Percentiles rank a stretch among this genome's conserved stretches.
Conservation (phyloP, 805 yeast species). For the Nakazawaea peltata region DNA sequence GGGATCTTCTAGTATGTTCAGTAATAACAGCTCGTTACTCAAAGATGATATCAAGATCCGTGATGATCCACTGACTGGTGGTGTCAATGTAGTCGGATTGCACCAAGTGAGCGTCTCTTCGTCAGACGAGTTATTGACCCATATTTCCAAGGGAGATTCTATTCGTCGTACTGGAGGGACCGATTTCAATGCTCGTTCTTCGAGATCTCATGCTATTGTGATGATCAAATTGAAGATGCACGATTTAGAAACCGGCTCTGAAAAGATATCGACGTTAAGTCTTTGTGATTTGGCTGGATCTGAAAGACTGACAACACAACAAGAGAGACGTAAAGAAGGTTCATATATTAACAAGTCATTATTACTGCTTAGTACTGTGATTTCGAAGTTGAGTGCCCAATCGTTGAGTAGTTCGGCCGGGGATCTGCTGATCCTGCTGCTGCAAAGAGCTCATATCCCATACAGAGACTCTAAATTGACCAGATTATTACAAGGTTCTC, state of each 20-base stretch:
- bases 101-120: constrained; percentile 49
- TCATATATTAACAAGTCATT: constrained; percentile 87
- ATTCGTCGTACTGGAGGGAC: constrained; percentile 80
- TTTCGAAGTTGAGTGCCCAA: constrained; percentile 58
- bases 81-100: constrained; percentile 71
- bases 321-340: constrained; percentile 88
- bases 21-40: neutral
- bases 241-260: constrained; percentile 30
- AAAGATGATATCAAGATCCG: constrained; percentile 61
- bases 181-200: constrained; percentile 79
- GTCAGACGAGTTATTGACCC: constrained; percentile 50
- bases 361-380: constrained; percentile 87
- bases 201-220: constrained; percentile 88
- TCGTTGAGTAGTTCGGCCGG: constrained; percentile 12
- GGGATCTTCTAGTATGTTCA: constrained; percentile 7
- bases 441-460: constrained; percentile 57
- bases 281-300: constrained; percentile 96
- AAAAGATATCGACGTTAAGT: constrained; percentile 53
- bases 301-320: constrained; percentile 73
- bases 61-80: constrained; percentile 58
- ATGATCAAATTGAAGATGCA: constrained; percentile 50
- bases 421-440: constrained; percentile 12
- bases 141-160: constrained; percentile 63
- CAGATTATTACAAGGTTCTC: constrained; percentile 82
- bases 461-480: constrained; percentile 92